phyloP scores from a whole-genome alignment of 805 yeast species.

The Cyberlindnera meyerae region DNA sequence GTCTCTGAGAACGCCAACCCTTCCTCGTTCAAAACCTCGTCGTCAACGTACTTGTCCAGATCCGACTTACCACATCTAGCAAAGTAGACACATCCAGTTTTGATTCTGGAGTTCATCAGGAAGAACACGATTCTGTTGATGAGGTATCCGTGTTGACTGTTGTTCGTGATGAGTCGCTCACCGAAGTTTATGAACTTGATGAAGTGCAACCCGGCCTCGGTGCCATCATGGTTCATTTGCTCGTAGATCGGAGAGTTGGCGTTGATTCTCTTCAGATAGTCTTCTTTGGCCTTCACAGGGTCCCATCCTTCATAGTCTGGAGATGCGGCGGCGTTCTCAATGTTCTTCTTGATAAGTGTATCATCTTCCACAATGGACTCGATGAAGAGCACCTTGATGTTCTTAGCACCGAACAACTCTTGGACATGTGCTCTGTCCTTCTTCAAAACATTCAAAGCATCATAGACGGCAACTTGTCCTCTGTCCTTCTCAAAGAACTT shows the following conservation, averaged over 20 bases:
- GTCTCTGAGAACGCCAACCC: conserved; percentile 66
- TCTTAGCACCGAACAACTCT: conserved; percentile 46
- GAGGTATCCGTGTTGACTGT: conserved; percentile 82
- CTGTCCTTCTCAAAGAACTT: conserved; percentile 65
- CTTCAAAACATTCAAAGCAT: conserved; percentile 84
- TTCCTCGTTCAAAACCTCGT: conserved; percentile 74
- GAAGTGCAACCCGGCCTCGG: conserved; percentile 55
- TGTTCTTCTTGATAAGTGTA: conserved; percentile 63
- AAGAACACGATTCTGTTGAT: conserved; percentile 88
- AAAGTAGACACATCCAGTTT: conserved; percentile 86
- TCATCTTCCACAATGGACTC: conserved; percentile 82
- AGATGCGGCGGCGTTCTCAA: conserved; percentile 78
- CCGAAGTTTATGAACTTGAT: conserved; percentile 91
- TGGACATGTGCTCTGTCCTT: conserved; percentile 59
- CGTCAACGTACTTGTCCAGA: conserved; percentile 56
- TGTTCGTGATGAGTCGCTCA: conserved; percentile 71
- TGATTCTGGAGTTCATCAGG: conserved; percentile 84
- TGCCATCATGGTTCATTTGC: conserved; percentile 47
- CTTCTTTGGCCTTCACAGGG: conserved; percentile 65
- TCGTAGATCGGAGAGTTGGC: conserved; percentile 66
- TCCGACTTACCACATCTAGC: conserved; percentile 67
- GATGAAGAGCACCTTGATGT: conserved; percentile 78
- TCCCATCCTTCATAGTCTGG: conserved; percentile 84
- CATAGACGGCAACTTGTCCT: conserved; percentile 95
- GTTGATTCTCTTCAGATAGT: conserved; percentile 70